Evolutionary conservation across 2,329 filamentous ascomycete species (phyloP), one percentile per base, ranked within the genome.

Genomic region (Phyllosticta capitalensis): DNA sequence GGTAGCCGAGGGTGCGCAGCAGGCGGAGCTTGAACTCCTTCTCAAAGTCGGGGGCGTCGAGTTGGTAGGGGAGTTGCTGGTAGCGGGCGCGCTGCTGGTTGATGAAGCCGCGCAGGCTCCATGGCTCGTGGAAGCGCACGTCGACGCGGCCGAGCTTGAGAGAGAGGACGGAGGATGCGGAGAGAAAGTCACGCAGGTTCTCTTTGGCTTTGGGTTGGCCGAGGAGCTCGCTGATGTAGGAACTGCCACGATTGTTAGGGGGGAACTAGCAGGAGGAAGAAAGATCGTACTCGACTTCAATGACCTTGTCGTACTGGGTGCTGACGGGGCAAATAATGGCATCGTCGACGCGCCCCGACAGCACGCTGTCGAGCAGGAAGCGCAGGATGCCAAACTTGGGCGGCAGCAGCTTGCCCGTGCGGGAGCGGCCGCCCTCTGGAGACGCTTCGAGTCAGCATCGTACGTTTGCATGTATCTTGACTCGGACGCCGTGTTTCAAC

Each of bases 221-320:
- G 0, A 99, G 81, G 1, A 99, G 82, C 72, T 99, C 94, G 33
- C 86, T 94, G 52, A 97, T 92, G 68, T 99, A 99, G 5, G 91
- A 94, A 64, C 78, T 81, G 62, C 33, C 54, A 63, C 9, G 9
- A 45, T 22, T 5, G 33, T 58, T 20, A 60, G 22, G 5, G 45
- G 17, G 10, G 28, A 21, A 28, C 45, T 4, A 48, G 20, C 52
- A 21, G 5, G 19, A 21, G 7, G 33, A 38, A 19, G 5, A 33
- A 19, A n/a, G 33, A 53, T 58, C 75, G 63, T 71, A 78, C 73
- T 96, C 91, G 0, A 95, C 96, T 73, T 99, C 94, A 61, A 99
- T 95, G 59, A 99, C 94, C 70, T 97, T 99, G 78, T 99, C 94
- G 70, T 99, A 99, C 71, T 99, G 94, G 0, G 92, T 96, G 72